Evolutionary conservation across 805 yeast genomes (phyloP).

Genomic region (Zygosaccharomyces lentus): DNA sequence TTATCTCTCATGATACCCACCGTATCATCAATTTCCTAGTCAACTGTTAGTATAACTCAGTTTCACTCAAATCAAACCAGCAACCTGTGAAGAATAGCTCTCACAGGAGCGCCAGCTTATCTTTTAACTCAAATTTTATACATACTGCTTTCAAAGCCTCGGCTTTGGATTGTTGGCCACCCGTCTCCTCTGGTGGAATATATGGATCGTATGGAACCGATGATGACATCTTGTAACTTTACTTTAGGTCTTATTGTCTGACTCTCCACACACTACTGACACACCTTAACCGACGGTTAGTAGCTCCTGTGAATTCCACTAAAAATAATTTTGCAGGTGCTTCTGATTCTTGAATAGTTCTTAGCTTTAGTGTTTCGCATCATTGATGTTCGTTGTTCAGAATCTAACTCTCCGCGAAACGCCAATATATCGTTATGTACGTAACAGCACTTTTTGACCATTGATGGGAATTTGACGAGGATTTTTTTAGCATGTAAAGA

Average conservation of each 20-base stretch:
- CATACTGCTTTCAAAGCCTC: conserved; percentile 81
- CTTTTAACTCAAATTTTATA: conserved; percentile 16
- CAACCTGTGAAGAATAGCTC: background rate
- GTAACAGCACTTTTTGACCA: background rate
- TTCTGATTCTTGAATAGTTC: background rate
- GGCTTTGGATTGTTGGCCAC: conserved; percentile 45
- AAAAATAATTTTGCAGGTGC: background rate
- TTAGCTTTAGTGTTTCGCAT: conserved; percentile 2
- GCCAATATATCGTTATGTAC: background rate
- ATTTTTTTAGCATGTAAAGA: too few relatives aligned
- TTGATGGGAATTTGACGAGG: too few relatives aligned
- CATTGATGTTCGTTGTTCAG: conserved; percentile 4
- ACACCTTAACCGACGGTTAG: background rate
- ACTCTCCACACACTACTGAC: background rate
- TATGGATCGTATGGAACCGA: conserved; percentile 84
- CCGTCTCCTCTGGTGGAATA: conserved; percentile 55
- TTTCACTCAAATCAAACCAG: background rate
- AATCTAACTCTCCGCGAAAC: background rate
- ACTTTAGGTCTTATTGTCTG: background rate
- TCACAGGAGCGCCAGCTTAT: background rate
- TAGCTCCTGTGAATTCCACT: background rate
- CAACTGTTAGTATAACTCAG: background rate
- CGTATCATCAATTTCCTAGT: conserved; percentile 83
- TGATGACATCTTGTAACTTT: conserved; percentile 51
- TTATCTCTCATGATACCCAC: conserved; percentile 97